phyloP scores from a whole-genome alignment of 305 asterid species.

The Ajuga reptans region DNA sequence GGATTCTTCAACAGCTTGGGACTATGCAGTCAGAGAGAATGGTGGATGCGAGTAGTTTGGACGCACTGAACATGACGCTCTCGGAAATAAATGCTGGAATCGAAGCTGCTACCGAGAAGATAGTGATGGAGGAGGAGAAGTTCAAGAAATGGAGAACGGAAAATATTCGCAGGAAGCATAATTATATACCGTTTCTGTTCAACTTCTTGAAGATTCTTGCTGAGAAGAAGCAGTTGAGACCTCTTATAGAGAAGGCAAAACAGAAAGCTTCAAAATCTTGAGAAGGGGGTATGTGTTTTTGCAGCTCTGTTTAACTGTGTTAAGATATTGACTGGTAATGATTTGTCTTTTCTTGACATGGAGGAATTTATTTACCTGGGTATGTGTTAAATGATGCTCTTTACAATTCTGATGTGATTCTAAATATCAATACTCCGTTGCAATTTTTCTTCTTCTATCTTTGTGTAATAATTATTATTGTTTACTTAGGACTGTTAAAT shows the following conservation, averaged over 20 bases:
- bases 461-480: neutral
- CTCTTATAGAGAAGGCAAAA: conserved; percentile 93
- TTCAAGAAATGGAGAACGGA: conserved; percentile 93
- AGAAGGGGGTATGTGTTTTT: conserved; percentile 18
- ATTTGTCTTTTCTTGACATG: neutral
- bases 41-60: conserved; percentile 55
- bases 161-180: conserved; percentile 79
- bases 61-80: conserved; percentile 50
- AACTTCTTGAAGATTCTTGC: conserved; percentile 95
- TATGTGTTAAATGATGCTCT: neutral
- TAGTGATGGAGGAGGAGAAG: conserved; percentile 93
- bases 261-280: conserved; percentile 58
- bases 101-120: conserved; percentile 78
- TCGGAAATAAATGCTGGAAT: conserved; percentile 67
- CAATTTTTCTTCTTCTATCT: neutral
- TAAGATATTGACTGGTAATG: neutral
- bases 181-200: conserved; percentile 83
- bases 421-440: neutral
- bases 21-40: conserved; percentile 63
- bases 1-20: conserved; percentile 63
- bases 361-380: neutral
- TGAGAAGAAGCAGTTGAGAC: conserved; percentile 96
- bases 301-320: neutral
- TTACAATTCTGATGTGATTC: neutral
- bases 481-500: too few relatives aligned